Evolutionary conservation across 805 yeast genomes (phyloP).

Genomic region (Millerozyma miso): DNA sequence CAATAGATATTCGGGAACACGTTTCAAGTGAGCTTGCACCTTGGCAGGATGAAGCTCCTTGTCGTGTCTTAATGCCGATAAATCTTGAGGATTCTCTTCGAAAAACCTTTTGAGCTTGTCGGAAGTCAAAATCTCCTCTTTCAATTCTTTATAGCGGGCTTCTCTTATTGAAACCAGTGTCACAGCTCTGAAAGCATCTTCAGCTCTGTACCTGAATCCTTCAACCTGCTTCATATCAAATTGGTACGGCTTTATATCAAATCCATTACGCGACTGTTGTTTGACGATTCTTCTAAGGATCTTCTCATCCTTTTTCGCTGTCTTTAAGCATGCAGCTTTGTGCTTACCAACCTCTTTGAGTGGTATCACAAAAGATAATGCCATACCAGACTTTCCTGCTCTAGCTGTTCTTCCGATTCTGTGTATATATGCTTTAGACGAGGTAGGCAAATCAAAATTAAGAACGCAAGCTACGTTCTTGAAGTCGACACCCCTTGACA

Average conservation of each 20-base stretch:
- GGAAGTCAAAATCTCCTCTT: conserved; percentile 79
- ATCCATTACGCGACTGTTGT: conserved; percentile 71
- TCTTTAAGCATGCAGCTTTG: conserved; percentile 65
- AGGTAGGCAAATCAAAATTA: conserved; percentile 89
- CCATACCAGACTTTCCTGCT: conserved; percentile 93
- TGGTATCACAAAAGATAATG: conserved; percentile 88
- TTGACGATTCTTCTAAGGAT: conserved; percentile 69
- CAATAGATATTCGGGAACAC: conserved; percentile 87
- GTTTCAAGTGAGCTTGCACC: conserved; percentile 77
- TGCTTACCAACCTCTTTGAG: conserved; percentile 83
- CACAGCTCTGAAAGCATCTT: conserved; percentile 94
- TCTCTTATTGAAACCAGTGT: conserved; percentile 87
- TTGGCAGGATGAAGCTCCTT: conserved; percentile 80
- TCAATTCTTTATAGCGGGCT: conserved; percentile 86
- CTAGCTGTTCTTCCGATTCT: conserved; percentile 97
- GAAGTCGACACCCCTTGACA: conserved; percentile 95
- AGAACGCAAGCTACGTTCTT: conserved; percentile 93
- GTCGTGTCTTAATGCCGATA: conserved; percentile 85
- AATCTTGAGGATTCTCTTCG: conserved; percentile 95
- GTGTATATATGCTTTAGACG: conserved; percentile 86
- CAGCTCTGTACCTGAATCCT: conserved; percentile 93
- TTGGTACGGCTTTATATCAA: conserved; percentile 78
- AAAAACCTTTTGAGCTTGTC: conserved; percentile 91
- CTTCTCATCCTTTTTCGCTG: conserved; percentile 83
- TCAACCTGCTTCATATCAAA: conserved; percentile 91